Base-by-base conservation (phyloP, 1,284 basidiomycete genomes). In the Trametes sp. region DNA sequence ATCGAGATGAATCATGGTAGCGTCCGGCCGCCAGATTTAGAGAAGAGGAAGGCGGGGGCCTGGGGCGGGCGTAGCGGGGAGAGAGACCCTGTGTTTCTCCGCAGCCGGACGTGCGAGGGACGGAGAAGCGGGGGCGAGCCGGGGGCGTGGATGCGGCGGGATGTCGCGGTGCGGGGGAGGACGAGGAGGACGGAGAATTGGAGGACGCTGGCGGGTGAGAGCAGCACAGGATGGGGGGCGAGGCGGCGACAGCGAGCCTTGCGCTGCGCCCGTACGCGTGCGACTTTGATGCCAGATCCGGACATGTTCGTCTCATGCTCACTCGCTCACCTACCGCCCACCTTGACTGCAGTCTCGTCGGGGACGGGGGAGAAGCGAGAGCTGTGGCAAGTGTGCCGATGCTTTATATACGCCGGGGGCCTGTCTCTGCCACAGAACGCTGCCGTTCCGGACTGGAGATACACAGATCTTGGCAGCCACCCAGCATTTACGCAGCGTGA, bases 1-100 rank as follows among this genome's bases (percentile, higher is more conserved):
- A 85, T 87, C 85, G 79, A 86, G 80, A 80, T 85, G 83, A 77
- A 86, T 83, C 84, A 86, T 86, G 72, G 69, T 54, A 64, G 63
- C 58, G 67, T 62, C 57, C 33, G 59, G 61, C 61, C 52, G 68
- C 73, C 74, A 65, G 71, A 73, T 69, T 69, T 69, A 71, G 69
- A 71, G 78, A 46, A 35, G 55, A 44, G 44, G 38, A 57, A 56
- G 65, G 61, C 54, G 64, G 62, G 61, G 66, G 36, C 62, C 67
- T 62, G 61, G 28, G 21, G 38, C 52, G 52, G 28, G 11, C 28
- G 46, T 31, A 21, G 48, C 36, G 62, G 42, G 65, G 48, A 58
- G 44, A 65, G 58, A 63, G 57, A 57, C 38, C 38, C 38, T 41
- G 38, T 41, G 38, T 41, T 41, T 41, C 23, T 46, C 24, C 14